Percentiles rank a stretch among this genome's conserved stretches.
These are phyloP conservation scores for Alternaria sp. DNA, from an alignment of 2,329 filamentous ascomycete genomes.

Conservation along the genomic window DNA sequence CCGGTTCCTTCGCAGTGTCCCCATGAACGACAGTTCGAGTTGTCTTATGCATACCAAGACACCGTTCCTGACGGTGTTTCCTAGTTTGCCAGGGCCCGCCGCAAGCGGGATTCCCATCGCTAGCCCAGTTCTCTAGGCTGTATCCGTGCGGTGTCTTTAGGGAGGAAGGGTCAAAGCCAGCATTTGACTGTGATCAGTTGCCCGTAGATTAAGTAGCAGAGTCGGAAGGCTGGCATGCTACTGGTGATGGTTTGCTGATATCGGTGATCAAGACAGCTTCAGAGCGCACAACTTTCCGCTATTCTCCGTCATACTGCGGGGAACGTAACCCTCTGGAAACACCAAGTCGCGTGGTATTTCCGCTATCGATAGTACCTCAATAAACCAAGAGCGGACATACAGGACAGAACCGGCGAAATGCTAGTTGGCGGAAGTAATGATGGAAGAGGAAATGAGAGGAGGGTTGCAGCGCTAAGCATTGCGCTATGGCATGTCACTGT, in stretches of 20 bases:
- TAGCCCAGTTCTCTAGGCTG: neutral
- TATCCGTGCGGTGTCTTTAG: neutral
- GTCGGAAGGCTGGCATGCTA: neutral
- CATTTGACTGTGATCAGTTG: neutral
- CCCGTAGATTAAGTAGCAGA: neutral
- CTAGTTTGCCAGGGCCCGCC: neutral
- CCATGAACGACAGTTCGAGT: neutral
- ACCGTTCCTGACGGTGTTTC: neutral
- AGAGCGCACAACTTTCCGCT: neutral
- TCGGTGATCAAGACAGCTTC: neutral
- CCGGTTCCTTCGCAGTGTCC: neutral
- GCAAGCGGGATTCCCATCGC: neutral
- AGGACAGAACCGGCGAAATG: slow-evolving; percentile 10
- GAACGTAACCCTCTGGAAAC: neutral
- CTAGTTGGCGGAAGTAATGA: slow-evolving; percentile 16
- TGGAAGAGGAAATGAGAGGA: slow-evolving; percentile 6
- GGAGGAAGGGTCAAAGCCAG: neutral
- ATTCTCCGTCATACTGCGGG: neutral
- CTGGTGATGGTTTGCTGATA: neutral
- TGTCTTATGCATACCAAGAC: neutral
- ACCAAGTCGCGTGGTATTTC: neutral
- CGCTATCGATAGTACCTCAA: neutral
- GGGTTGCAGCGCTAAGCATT: slow-evolving; percentile 17
- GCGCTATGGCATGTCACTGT: slow-evolving; percentile 4
- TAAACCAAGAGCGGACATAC: neutral